Percentiles rank a stretch among this genome's conserved stretches.
These are phyloP conservation scores for Aspergillus floridensis DNA, from an alignment of 2,329 filamentous ascomycete genomes.

Conservation along the genomic window DNA sequence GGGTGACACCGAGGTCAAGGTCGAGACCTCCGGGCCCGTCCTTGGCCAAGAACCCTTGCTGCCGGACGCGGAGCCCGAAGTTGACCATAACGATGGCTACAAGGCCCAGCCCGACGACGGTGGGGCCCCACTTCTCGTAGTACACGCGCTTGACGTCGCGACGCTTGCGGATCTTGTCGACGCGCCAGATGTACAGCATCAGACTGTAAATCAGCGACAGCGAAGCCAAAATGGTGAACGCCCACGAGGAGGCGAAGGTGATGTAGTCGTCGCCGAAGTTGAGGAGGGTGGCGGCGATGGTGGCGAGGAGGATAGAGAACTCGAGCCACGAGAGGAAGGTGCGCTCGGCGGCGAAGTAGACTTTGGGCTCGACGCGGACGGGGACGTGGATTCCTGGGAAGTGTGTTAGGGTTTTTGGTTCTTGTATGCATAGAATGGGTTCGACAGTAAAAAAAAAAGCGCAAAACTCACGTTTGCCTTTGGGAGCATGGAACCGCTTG, in stretches of 20 bases:
- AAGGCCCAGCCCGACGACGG: slow-evolving; percentile 68
- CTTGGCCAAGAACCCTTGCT: slow-evolving; percentile 35
- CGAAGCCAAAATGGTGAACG: slow-evolving; percentile 80
- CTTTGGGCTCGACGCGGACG: slow-evolving; percentile 93
- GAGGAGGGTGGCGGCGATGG: slow-evolving; percentile 77
- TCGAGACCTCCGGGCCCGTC: slow-evolving; percentile 2
- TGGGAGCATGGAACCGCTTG: slow-evolving; percentile 59
- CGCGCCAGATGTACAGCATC: slow-evolving; percentile 81
- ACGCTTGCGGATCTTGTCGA: slow-evolving; percentile 76
- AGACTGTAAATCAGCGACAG: slow-evolving; percentile 79
- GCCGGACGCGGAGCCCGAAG: slow-evolving; percentile 73
- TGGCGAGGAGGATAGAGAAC: slow-evolving; percentile 90
- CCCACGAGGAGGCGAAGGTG: slow-evolving; percentile 67
- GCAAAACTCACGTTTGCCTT: slow-evolving; percentile 50
- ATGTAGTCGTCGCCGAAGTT: slow-evolving; percentile 67
- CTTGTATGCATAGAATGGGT: too few species aligned
- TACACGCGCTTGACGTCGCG: slow-evolving; percentile 73
- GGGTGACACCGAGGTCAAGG: slow-evolving; percentile 1
- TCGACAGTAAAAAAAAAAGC: too few species aligned
- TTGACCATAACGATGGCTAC: slow-evolving; percentile 74
- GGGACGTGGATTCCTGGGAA: slow-evolving; percentile 83
- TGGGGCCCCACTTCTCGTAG: slow-evolving; percentile 87
- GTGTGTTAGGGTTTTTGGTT: slow-evolving; percentile 9
- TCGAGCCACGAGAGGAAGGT: slow-evolving; percentile 98
- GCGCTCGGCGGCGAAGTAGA: slow-evolving; percentile 92